Conservation (phyloP, 163 green algal genomes). For the Volvox carteri region DNA sequence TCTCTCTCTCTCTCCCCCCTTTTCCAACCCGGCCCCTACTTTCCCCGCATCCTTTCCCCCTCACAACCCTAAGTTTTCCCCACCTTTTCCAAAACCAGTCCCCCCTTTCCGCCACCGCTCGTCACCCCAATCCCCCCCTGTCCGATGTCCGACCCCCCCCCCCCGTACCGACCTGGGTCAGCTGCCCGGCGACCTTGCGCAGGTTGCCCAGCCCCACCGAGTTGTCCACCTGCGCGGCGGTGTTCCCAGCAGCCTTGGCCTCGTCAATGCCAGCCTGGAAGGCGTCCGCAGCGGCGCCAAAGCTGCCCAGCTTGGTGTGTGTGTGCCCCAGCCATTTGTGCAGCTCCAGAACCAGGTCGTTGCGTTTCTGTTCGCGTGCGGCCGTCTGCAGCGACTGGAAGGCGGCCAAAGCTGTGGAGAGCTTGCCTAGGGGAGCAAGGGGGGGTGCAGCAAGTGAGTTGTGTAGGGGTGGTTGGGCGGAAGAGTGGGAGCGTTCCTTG, state of each 20-base stretch:
- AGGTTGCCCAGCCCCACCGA: constrained; percentile 53
- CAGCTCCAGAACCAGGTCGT: constrained; percentile 58
- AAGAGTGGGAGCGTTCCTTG: too few relatives aligned
- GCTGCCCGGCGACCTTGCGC: constrained; percentile 28
- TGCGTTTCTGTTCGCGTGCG: background rate
- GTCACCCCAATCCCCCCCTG: background rate
- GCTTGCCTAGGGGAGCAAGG: constrained; percentile 13
- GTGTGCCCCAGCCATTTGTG: constrained; percentile 68
- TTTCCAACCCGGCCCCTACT: background rate
- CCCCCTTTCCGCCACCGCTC: background rate
- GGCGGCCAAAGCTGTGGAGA: background rate
- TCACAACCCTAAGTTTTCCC: background rate
- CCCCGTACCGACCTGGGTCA: constrained; percentile 2
- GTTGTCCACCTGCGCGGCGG: constrained; percentile 43
- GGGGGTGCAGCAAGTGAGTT: too few relatives aligned
- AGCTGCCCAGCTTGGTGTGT: constrained; percentile 53
- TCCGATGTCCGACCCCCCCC: background rate
- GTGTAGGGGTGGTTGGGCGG: too few relatives aligned
- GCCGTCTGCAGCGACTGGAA: constrained; percentile 25
- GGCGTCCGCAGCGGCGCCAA: background rate
- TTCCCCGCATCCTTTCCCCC: background rate
- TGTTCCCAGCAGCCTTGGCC: constrained; percentile 28
- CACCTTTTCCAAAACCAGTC: background rate
- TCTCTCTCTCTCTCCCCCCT: too few relatives aligned
- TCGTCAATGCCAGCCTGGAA: constrained; percentile 36